phyloP scores from a whole-genome alignment of 176 grass and related monocot species.

The Thinopyrum elongatum region DNA sequence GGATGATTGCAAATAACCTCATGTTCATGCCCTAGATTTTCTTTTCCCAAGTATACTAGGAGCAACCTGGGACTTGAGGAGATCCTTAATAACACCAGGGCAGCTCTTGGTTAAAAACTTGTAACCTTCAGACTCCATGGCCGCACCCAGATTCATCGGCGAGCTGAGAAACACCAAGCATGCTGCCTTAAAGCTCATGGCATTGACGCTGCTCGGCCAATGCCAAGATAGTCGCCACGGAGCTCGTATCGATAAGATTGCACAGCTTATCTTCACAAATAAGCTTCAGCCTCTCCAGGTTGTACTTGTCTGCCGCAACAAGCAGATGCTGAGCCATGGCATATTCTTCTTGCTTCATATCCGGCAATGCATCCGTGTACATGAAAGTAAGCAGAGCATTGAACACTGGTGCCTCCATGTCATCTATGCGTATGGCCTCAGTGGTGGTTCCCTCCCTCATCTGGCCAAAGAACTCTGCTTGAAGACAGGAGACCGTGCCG shows the following conservation, averaged over 20 bases:
- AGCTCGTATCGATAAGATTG: neutral
- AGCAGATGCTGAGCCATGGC: neutral
- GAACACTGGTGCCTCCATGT: slow-evolving; percentile 23
- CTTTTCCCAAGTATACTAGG: slow-evolving; percentile 1
- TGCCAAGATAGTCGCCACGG: neutral
- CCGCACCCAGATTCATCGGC: neutral
- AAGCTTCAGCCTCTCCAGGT: neutral
- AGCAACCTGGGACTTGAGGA: neutral
- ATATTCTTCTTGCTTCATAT: neutral
- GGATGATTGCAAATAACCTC: neutral
- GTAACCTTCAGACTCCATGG: neutral
- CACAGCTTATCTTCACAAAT: neutral
- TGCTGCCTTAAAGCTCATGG: neutral
- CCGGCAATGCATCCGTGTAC: slow-evolving; percentile 9
- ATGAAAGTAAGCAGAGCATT: slow-evolving; percentile 1
- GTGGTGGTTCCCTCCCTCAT: neutral
- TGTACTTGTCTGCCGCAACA: neutral
- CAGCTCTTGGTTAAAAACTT: neutral
- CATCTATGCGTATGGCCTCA: neutral
- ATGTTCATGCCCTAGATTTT: neutral
- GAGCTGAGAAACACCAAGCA: neutral
- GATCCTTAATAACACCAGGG: neutral
- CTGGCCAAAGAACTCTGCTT: neutral
- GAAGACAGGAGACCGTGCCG: neutral
- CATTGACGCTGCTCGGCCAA: neutral